Evolutionary conservation across 2,329 filamentous ascomycete species (phyloP).

Genomic region (Hypoxylon sp.): DNA sequence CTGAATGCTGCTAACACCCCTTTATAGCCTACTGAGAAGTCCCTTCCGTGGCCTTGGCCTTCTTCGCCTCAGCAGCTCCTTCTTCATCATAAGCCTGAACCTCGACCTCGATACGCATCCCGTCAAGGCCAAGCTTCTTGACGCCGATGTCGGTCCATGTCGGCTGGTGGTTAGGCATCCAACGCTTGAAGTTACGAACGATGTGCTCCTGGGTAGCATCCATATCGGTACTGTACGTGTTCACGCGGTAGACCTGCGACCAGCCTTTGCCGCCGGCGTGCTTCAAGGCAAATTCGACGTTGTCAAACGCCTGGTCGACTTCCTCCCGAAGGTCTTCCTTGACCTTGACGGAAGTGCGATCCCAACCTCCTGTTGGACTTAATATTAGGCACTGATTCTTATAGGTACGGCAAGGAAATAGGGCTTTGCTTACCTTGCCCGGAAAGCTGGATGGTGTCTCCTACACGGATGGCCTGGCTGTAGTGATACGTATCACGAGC

Average conservation of each 20-base stretch:
- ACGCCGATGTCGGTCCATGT: conserved; percentile 65
- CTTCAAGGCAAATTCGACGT: conserved; percentile 61
- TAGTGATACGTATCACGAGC: conserved; percentile 43
- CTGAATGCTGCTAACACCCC: background rate
- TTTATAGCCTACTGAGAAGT: background rate
- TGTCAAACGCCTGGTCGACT: conserved; percentile 63
- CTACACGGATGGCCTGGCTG: conserved; percentile 58
- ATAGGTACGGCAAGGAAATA: background rate
- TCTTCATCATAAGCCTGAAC: conserved; percentile 56
- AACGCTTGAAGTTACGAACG: conserved; percentile 57
- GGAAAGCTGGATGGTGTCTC: conserved; percentile 56
- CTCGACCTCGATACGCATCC: conserved; percentile 68
- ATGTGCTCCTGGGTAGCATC: conserved; percentile 51
- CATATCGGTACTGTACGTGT: conserved; percentile 54
- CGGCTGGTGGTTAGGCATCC: conserved; percentile 61
- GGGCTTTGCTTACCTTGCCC: conserved; percentile 53
- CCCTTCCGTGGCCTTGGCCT: conserved; percentile 2
- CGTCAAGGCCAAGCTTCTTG: conserved; percentile 53
- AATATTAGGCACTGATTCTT: background rate
- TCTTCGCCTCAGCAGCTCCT: conserved; percentile 22
- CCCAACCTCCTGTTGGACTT: conserved; percentile 51
- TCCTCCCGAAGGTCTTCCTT: conserved; percentile 52
- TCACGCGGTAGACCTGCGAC: conserved; percentile 61
- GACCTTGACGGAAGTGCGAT: conserved; percentile 40
- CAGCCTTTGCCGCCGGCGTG: conserved; percentile 64